phyloP scores from a whole-genome alignment of 2,329 filamentous ascomycete species.

The Neofusicoccum umdonicola region DNA sequence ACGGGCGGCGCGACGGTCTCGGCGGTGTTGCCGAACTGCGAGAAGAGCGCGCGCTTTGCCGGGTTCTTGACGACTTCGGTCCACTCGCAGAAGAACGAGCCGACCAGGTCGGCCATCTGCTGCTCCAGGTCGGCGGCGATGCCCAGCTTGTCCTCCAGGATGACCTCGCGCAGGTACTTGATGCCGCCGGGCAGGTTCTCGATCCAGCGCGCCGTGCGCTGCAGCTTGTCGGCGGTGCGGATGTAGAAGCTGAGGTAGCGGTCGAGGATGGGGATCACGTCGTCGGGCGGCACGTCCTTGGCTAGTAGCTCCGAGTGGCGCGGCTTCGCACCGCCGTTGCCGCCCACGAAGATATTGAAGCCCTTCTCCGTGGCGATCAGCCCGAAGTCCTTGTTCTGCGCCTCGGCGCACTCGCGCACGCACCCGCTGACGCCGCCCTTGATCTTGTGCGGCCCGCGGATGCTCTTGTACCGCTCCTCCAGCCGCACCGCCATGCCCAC shows the following conservation, averaged over 20 bases:
- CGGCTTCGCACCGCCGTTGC: constrained; percentile 85
- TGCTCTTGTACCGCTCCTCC: constrained; percentile 89
- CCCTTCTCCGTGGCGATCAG: constrained; percentile 90
- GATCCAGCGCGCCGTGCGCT: constrained; percentile 85
- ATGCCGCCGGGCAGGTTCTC: constrained; percentile 81
- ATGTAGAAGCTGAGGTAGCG: constrained; percentile 93
- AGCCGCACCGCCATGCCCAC: constrained; percentile 86
- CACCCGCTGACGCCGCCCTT: constrained; percentile 89
- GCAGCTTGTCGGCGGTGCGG: constrained; percentile 84
- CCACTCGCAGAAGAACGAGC: constrained; percentile 88
- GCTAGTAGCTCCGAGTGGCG: constrained; percentile 78
- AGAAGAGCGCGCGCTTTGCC: constrained; percentile 66
- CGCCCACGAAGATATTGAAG: constrained; percentile 88
- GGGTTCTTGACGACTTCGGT: constrained; percentile 74
- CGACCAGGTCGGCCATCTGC: constrained; percentile 84
- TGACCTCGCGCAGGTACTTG: constrained; percentile 75
- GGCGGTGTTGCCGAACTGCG: constrained; percentile 78
- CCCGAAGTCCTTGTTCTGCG: constrained; percentile 90
- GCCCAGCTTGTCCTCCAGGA: constrained; percentile 81
- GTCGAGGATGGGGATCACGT: constrained; percentile 80
- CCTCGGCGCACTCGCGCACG: constrained; percentile 89
- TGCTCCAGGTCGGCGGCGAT: constrained; percentile 80
- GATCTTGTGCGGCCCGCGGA: constrained; percentile 85
- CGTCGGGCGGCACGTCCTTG: constrained; percentile 79
- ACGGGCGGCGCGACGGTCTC: constrained; percentile 65